These are phyloP conservation scores for Sporothrix schenckii DNA, from an alignment of 2,329 filamentous ascomycete species.

Conservation along the genomic window DNA sequence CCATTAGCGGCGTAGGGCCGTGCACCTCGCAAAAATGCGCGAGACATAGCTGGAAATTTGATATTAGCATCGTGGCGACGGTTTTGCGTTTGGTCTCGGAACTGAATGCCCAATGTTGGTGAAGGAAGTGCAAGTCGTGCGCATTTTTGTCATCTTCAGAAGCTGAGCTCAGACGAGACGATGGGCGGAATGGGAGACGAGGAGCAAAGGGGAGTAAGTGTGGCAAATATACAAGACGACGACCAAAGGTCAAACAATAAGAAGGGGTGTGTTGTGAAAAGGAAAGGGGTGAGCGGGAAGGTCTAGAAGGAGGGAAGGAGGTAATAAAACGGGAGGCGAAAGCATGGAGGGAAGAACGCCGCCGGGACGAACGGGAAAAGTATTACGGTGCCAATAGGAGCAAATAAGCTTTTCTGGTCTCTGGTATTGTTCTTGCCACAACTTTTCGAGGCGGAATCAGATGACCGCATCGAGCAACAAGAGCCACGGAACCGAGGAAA, in stretches of 20 bases:
- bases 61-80: conserved; percentile 45
- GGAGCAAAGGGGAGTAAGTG: no score
- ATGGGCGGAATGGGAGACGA: not conserved
- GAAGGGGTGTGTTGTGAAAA: not conserved
- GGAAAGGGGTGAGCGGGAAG: not conserved
- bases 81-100: conserved; percentile 7
- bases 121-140: not conserved
- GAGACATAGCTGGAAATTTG: conserved; percentile 63
- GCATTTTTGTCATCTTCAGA: not conserved
- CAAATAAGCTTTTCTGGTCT: conserved; percentile 6
- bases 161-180: not conserved
- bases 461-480: not conserved
- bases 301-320: not conserved
- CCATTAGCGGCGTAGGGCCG: conserved; percentile 70
- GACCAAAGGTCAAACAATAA: not conserved
- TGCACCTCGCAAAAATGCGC: conserved; percentile 73
- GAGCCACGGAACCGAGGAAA: conserved; percentile 7
- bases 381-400: conserved; percentile 12
- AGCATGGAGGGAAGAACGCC: conserved; percentile 16
- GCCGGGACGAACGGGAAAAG: conserved; percentile 21
- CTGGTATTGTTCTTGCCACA: conserved; percentile 10
- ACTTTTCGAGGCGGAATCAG: conserved; percentile 1
- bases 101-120: not conserved
- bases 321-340: conserved; percentile 24
- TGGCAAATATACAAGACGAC: conserved; percentile 6